Conservation (phyloP, 345 rosid genomes). For the Syzygium grande region DNA sequence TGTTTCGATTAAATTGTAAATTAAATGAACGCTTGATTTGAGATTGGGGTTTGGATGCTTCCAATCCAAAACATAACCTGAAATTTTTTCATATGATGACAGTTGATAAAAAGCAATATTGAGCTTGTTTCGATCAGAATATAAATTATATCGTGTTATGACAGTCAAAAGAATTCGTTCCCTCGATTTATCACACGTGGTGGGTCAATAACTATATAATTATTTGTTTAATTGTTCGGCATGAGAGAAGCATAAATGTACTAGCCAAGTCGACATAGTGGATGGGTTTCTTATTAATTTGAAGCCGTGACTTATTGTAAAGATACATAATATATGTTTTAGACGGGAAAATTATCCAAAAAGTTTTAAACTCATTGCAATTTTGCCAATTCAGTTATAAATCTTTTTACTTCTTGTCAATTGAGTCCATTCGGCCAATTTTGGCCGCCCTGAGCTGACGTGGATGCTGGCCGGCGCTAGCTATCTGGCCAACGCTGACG, state of each 20-base stretch:
- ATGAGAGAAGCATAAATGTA: background rate
- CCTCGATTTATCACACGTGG: background rate
- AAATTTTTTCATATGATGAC: background rate
- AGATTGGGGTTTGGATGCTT: background rate
- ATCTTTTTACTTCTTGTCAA: too few relatives aligned
- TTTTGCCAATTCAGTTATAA: too few relatives aligned
- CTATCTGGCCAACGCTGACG: too few relatives aligned
- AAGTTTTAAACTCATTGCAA: too few relatives aligned
- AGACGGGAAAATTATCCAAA: too few relatives aligned
- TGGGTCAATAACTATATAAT: background rate
- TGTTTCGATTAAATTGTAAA: too few relatives aligned
- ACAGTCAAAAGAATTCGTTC: background rate
- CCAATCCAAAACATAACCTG: background rate
- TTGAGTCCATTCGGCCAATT: too few relatives aligned
- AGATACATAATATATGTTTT: background rate
- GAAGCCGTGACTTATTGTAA: background rate
- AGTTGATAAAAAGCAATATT: background rate
- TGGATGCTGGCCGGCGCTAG: too few relatives aligned
- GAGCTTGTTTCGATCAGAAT: background rate
- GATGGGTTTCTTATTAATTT: background rate
- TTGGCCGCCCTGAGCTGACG: too few relatives aligned
- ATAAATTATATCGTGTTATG: background rate
- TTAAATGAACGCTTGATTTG: background rate
- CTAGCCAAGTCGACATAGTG: background rate
- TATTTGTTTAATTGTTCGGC: background rate